These are phyloP conservation scores for Pilasporangium apinafurcum DNA, from an alignment of 352 stramenopile genomes.

Conservation along the genomic window DNA sequence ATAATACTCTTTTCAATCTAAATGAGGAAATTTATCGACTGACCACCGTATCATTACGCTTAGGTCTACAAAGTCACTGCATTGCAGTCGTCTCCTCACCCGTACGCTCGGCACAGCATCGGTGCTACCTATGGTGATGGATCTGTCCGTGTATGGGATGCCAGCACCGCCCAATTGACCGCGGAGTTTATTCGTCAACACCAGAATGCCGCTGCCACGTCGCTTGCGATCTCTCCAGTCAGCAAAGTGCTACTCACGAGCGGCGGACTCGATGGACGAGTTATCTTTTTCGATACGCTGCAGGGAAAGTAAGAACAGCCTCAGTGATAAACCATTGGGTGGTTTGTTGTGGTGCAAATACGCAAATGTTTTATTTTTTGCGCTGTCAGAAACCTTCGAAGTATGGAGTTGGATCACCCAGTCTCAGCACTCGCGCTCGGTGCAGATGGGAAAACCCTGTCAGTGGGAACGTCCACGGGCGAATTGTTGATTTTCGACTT, in stretches of 20 bases:
- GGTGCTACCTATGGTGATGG: slow-evolving; percentile 55
- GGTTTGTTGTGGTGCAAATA: slow-evolving; percentile 1
- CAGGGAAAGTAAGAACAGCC: slow-evolving; percentile 50
- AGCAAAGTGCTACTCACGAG: slow-evolving; percentile 62
- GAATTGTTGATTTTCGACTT: slow-evolving; percentile 65
- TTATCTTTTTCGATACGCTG: slow-evolving; percentile 68
- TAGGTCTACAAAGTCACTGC: slow-evolving; percentile 47
- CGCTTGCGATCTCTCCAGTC: slow-evolving; percentile 53
- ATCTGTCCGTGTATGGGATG: slow-evolving; percentile 62
- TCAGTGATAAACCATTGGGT: not conserved
- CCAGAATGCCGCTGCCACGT: slow-evolving; percentile 49
- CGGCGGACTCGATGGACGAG: slow-evolving; percentile 51
- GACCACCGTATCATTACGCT: not conserved
- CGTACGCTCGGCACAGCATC: slow-evolving; percentile 45
- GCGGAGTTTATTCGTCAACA: slow-evolving; percentile 51
- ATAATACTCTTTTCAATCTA: no score
- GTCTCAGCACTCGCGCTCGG: slow-evolving; percentile 52
- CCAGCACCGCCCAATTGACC: slow-evolving; percentile 41
- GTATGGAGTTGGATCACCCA: slow-evolving; percentile 50
- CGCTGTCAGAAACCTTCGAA: slow-evolving; percentile 33
- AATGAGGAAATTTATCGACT: no score
- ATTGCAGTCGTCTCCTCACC: slow-evolving; percentile 53
- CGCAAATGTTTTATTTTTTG: not conserved
- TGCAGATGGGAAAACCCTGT: slow-evolving; percentile 59
- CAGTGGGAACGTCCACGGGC: slow-evolving; percentile 39